Percentiles rank a stretch among this genome's conserved stretches.
Conservation (phyloP, 2,329 filamentous ascomycete species). For the Fusarium sp. region DNA sequence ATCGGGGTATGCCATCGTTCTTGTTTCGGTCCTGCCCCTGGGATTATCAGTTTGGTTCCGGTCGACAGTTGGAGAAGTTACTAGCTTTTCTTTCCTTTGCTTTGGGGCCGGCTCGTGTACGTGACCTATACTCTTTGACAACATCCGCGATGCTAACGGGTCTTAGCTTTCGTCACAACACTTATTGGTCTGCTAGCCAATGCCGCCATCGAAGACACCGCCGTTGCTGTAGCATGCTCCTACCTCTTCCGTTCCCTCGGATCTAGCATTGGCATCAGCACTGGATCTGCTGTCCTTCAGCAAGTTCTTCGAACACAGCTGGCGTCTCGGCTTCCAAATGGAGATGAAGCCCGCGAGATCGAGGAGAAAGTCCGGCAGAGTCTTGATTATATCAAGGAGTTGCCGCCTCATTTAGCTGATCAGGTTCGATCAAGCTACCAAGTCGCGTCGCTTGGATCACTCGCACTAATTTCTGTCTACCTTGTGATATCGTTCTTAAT, state of each 20-base stretch:
- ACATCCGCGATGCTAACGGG: not conserved
- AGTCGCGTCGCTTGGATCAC: constrained; percentile 57
- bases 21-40: constrained; percentile 67
- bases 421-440: constrained; percentile 78
- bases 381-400: constrained; percentile 74
- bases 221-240: constrained; percentile 81
- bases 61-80: constrained; percentile 65
- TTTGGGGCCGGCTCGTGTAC: constrained; percentile 56
- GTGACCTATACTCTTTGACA: not conserved
- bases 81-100: constrained; percentile 67
- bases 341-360: constrained; percentile 73
- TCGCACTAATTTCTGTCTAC: constrained; percentile 57
- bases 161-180: constrained; percentile 60
- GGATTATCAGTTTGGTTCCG: constrained; percentile 65
- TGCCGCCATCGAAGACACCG: constrained; percentile 74
- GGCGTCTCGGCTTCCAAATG: constrained; percentile 64
- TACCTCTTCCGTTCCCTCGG: constrained; percentile 86
- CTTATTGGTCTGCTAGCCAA: constrained; percentile 81
- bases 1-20: constrained; percentile 64
- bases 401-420: constrained; percentile 70
- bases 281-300: constrained; percentile 79
- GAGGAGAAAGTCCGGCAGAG: constrained; percentile 77
- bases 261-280: constrained; percentile 80
- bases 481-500: constrained; percentile 56
- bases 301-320: constrained; percentile 73